Evolutionary conservation across 2,329 filamentous ascomycete species (phyloP).

Genomic region (Emmonsiellopsis sp.): DNA sequence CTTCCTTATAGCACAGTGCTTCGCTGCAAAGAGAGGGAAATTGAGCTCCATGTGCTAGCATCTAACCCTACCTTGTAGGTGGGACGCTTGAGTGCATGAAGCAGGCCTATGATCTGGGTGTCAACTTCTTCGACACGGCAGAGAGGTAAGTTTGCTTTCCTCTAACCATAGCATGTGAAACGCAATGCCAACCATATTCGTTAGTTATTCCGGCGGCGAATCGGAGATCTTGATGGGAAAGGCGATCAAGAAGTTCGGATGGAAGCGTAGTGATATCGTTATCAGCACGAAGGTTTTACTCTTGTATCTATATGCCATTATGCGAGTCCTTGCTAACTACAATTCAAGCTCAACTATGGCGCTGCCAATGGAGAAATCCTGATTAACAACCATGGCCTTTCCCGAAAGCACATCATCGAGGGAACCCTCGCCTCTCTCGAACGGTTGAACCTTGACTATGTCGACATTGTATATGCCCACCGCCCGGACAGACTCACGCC

Average conservation of each 20-base stretch:
- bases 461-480: conserved; percentile 64
- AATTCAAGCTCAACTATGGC: conserved; percentile 51
- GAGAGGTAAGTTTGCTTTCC: conserved; percentile 26
- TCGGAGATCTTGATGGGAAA: conserved; percentile 47
- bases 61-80: conserved; percentile 9
- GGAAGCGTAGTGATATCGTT: conserved; percentile 46
- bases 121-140: conserved; percentile 51
- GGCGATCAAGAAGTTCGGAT: conserved; percentile 47
- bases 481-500: conserved; percentile 57
- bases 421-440: conserved; percentile 51
- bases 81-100: conserved; percentile 31
- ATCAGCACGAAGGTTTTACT: conserved; percentile 23
- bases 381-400: conserved; percentile 60
- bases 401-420: conserved; percentile 61
- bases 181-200: background rate
- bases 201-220: conserved; percentile 41
- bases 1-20: background rate
- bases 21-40: background rate
- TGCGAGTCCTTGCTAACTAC: conserved; percentile 1
- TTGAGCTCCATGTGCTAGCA: background rate
- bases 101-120: conserved; percentile 47
- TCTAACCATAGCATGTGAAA: background rate
- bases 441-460: conserved; percentile 55
- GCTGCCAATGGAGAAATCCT: conserved; percentile 49
- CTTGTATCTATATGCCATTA: background rate